Percentiles rank a stretch among this genome's conserved stretches.
These are phyloP conservation scores for Phylloboletellus chloephorus DNA, from an alignment of 1,284 basidiomycete genomes.

Conservation along the genomic window DNA sequence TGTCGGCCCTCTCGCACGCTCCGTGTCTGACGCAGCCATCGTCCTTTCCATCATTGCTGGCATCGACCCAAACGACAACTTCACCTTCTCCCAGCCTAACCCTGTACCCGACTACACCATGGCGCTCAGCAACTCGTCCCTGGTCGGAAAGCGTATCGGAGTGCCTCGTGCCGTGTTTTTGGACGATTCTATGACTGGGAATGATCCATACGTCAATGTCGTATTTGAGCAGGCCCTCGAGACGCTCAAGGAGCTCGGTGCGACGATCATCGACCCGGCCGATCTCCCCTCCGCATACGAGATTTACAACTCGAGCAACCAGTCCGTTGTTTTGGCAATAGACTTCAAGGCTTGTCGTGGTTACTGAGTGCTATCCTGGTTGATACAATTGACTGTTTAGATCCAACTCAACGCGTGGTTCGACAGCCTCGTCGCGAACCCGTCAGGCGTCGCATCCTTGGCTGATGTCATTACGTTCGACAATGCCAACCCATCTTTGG, in stretches of 20 bases:
- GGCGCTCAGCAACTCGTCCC: constrained; percentile 44
- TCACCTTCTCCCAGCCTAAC: constrained; percentile 52
- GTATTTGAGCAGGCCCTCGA: constrained; percentile 48
- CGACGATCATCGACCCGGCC: constrained; percentile 57
- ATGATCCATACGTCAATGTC: constrained; percentile 39
- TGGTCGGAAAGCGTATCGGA: constrained; percentile 55
- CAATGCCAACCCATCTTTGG: constrained; percentile 42
- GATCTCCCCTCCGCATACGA: constrained; percentile 55
- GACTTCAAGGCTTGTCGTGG: constrained; percentile 51
- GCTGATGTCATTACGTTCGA: constrained; percentile 56
- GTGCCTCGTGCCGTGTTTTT: constrained; percentile 49
- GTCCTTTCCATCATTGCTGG: constrained; percentile 59
- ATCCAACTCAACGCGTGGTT: constrained; percentile 49
- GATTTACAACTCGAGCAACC: constrained; percentile 45
- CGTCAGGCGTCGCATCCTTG: constrained; percentile 49
- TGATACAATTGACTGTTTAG: constrained; percentile 27
- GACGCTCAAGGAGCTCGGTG: constrained; percentile 47
- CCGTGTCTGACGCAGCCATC: constrained; percentile 54
- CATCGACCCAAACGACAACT: constrained; percentile 54
- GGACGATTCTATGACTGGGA: constrained; percentile 39
- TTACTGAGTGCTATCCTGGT: not conserved
- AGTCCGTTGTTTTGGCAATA: constrained; percentile 46
- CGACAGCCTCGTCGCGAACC: constrained; percentile 39
- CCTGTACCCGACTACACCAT: constrained; percentile 51
- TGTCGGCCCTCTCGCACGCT: constrained; percentile 57